phyloP scores from a whole-genome alignment of 225 moss, liverwort and hornwort genomes.

The Pseudisothecium myosuroides region DNA sequence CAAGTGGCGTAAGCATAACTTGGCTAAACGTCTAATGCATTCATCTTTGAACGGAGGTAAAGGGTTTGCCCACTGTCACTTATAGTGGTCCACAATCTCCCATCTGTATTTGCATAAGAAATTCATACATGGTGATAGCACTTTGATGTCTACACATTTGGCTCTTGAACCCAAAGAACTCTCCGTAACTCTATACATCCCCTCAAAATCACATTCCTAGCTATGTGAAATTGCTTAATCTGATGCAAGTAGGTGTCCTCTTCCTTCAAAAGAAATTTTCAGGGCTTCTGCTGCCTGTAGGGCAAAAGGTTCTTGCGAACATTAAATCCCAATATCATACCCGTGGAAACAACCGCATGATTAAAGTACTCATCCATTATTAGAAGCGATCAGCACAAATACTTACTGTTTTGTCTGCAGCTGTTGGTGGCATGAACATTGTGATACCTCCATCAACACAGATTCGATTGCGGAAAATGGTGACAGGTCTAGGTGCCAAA shows the following conservation, averaged over 20 bases:
- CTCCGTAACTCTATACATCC: neutral
- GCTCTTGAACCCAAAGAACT: neutral
- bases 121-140: neutral
- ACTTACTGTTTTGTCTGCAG: constrained; percentile 67
- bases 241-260: neutral
- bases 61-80: neutral
- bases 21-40: neutral
- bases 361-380: neutral
- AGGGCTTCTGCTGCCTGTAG: neutral
- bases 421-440: constrained; percentile 89
- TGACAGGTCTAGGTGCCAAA: constrained; percentile 78
- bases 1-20: neutral
- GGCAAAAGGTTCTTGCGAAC: neutral
- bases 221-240: neutral
- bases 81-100: neutral
- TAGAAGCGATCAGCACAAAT: neutral
- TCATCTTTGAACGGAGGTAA: neutral
- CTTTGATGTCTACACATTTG: neutral
- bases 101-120: neutral
- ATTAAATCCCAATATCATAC: neutral
- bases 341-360: neutral
- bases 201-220: neutral
- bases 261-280: neutral
- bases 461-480: constrained; percentile 70
- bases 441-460: constrained; percentile 90